Percentiles rank a stretch among this genome's conserved stretches.
Evolutionary conservation across 1,139 yeast species (phyloP).

Genomic region (Nakaseomyces uthaithaninus): DNA sequence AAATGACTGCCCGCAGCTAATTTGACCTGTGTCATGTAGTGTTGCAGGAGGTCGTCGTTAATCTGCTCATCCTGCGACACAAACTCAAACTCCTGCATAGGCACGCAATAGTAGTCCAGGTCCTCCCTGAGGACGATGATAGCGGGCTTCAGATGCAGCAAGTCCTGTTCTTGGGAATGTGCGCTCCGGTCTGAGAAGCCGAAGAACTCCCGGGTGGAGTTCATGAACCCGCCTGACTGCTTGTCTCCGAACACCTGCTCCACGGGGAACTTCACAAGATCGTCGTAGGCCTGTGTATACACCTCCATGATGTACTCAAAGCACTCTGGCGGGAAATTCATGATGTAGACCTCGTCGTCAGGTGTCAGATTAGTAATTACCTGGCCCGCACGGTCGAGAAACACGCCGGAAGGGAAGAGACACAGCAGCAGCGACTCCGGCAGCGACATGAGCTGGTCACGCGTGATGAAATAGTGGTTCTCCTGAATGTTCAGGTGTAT

Average conservation of each 20-base stretch:
- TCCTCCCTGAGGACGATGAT: conserved; percentile 91
- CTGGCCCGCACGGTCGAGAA: conserved; percentile 63
- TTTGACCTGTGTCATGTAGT: conserved; percentile 54
- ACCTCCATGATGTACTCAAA: conserved; percentile 71
- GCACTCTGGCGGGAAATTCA: conserved; percentile 76
- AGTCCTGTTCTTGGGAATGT: conserved; percentile 40
- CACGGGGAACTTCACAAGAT: conserved; percentile 27
- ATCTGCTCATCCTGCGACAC: conserved; percentile 31
- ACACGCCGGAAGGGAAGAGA: conserved; percentile 83
- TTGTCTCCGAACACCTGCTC: conserved; percentile 22
- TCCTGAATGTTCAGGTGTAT: conserved; percentile 72
- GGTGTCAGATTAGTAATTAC: conserved; percentile 72
- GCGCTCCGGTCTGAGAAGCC: conserved; percentile 14
- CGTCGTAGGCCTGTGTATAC: conserved; percentile 34
- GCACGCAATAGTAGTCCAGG: conserved; percentile 84
- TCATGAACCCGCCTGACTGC: conserved; percentile 5
- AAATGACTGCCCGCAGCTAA: conserved; percentile 60
- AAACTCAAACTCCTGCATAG: conserved; percentile 36
- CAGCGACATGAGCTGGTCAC: conserved; percentile 82
- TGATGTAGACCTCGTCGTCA: conserved; percentile 63
- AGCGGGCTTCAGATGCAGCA: conserved; percentile 75
- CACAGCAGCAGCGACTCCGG: conserved; percentile 88
- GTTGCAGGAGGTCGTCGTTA: conserved; percentile 26
- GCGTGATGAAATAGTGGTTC: conserved; percentile 56
- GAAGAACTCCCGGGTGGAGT: conserved; percentile 6